Base-by-base conservation (phyloP, 148 eudicot species). In the Chenopodium berlandieri region DNA sequence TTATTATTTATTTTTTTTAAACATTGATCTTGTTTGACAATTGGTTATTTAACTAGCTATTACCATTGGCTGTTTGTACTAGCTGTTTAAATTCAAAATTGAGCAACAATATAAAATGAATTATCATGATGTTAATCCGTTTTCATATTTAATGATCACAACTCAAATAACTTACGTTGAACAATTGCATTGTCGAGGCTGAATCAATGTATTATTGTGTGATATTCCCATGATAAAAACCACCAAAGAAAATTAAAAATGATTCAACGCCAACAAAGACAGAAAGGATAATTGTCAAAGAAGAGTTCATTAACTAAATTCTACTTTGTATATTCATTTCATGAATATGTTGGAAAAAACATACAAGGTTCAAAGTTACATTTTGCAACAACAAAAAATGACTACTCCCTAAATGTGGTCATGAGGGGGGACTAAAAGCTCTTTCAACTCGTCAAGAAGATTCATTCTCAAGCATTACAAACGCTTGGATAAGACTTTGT, bases 401-500 rank as follows among this genome's bases (percentile, higher is more conserved):
- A 23, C 58, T 68, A 75, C 67, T 74, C 70, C 71, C 78, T 63
- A 75, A 34, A 34, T 54, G 27, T 40, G 64, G 58, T 67, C 46
- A 66, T 20, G 23, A 13, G 58, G 67, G 58, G 67, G 25, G 77
- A 58, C 66, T 68, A 65, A 27, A 27, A 12, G 46, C 27, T 11
- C 44, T 73, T 22, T 11, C 50, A 66, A 34, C 2, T 34, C 31
- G 72, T 89, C 89, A 91, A 71, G 86, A 50, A 73, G 88, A 86
- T 82, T 92, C 89, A 8, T 87, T 92, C 87, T 96, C 99, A 34
- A 86, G 79, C 65, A 92, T 89, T 47, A 96, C 97, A 83, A 96
- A 96, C 37, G 98, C 98, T 87, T 96, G 98, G 77, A 94, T 96
- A 22, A 96, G 97, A 89, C 90, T 87, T 77, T 96, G 99, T 32